Percentiles rank a stretch among this genome's conserved stretches.
Evolutionary conservation across 257 asterid genomes (phyloP).

Genomic region (Cynanchum wilfordii): DNA sequence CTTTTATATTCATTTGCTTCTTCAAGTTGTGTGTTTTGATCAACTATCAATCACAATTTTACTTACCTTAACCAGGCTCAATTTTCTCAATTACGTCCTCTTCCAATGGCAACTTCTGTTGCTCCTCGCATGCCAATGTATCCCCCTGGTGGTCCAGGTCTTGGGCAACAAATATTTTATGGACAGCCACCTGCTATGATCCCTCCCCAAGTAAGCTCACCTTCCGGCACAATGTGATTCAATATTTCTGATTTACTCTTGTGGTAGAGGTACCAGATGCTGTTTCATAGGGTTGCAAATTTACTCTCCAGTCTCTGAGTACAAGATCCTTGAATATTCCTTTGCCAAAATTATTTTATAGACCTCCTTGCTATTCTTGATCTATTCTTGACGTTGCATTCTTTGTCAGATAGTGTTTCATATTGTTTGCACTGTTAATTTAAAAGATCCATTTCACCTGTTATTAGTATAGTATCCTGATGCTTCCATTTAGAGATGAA

Average conservation of each 20-base stretch:
- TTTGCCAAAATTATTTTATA: no score
- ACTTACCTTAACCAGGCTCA: slow-evolving; percentile 53
- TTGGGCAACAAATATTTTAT: slow-evolving; percentile 85
- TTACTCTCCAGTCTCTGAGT: neutral
- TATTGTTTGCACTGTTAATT: neutral
- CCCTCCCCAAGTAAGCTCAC: slow-evolving; percentile 60
- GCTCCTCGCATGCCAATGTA: slow-evolving; percentile 78
- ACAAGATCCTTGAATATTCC: neutral
- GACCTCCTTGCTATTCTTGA: neutral
- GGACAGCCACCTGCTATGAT: slow-evolving; percentile 83
- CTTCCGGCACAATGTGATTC: neutral
- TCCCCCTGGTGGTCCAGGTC: slow-evolving; percentile 80
- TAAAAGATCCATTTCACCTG: neutral
- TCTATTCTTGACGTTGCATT: neutral
- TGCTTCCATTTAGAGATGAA: neutral
- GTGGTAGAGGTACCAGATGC: neutral
- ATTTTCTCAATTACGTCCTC: slow-evolving; percentile 82
- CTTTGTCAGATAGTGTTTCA: neutral
- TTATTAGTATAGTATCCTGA: neutral
- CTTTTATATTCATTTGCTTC: no score
- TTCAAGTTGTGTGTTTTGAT: neutral
- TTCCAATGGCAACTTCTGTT: slow-evolving; percentile 62
- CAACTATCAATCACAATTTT: neutral
- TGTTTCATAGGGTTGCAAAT: neutral
- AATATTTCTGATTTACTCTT: neutral